phyloP scores from a whole-genome alignment of 2,329 filamentous ascomycete genomes.

The Phaeomoniella chlamydospora region DNA sequence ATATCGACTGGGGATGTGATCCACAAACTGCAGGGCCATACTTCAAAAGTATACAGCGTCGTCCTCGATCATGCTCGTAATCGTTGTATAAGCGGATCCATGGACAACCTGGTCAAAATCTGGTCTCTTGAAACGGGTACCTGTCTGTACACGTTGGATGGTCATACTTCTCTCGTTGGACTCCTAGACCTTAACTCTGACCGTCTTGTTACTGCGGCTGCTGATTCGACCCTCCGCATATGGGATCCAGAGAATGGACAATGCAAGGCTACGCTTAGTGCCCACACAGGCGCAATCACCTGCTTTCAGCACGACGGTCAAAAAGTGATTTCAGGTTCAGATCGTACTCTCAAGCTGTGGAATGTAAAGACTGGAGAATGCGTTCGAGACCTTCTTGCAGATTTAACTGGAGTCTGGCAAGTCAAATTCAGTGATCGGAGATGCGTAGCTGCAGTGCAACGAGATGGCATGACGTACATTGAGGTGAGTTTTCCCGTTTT shows the following conservation, averaged over 20 bases:
- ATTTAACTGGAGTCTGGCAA: conserved; percentile 96
- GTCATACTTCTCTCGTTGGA: conserved; percentile 82
- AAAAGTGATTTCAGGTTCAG: conserved; percentile 92
- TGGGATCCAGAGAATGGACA: conserved; percentile 92
- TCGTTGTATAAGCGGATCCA: conserved; percentile 92
- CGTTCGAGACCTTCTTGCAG: conserved; percentile 80
- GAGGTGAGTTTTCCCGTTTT: conserved; percentile 49
- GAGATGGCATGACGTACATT: conserved; percentile 83
- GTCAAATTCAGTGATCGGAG: conserved; percentile 92
- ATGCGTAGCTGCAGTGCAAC: conserved; percentile 91
- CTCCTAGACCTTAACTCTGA: conserved; percentile 80
- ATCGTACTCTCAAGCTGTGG: conserved; percentile 98
- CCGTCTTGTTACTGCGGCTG: conserved; percentile 83
- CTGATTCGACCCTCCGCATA: conserved; percentile 86
- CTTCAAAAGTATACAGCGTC: conserved; percentile 91
- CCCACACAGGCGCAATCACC: conserved; percentile 93
- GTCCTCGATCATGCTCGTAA: conserved; percentile 85
- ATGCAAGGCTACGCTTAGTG: conserved; percentile 78
- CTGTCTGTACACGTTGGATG: conserved; percentile 79
- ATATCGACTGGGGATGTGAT: conserved; percentile 87
- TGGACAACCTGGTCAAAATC: conserved; percentile 96
- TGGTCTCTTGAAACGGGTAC: conserved; percentile 84
- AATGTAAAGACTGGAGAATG: conserved; percentile 85
- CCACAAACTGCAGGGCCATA: conserved; percentile 73
- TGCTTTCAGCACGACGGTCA: conserved; percentile 96